Evolutionary conservation across 768 basidiomycete species (phyloP).

Genomic region (Pisolithus microcarpus): DNA sequence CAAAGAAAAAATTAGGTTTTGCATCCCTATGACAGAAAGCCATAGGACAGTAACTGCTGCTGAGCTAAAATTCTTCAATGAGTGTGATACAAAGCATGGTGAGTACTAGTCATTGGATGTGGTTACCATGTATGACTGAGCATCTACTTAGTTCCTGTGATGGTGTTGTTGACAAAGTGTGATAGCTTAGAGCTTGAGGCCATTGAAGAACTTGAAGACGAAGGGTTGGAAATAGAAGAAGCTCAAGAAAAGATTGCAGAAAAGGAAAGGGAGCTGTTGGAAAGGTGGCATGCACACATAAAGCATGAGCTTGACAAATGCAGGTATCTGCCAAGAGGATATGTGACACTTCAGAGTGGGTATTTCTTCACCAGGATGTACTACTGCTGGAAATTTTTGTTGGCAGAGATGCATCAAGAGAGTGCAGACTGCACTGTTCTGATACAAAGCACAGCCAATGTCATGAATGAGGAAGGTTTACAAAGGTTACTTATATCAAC

Average conservation of each 20-base stretch:
- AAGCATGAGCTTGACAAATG: too few species aligned
- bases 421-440: background rate
- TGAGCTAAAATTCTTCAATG: background rate
- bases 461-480: background rate
- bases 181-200: too few species aligned
- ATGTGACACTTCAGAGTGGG: background rate
- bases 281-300: too few species aligned
- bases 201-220: background rate
- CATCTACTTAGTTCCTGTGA: too few species aligned
- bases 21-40: too few species aligned
- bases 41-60: too few species aligned
- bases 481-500: background rate
- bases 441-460: background rate
- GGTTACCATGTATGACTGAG: background rate
- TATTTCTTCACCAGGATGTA: background rate
- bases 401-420: background rate
- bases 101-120: slow-evolving; percentile 33
- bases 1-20: too few species aligned
- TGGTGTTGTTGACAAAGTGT: too few species aligned
- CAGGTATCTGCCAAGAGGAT: background rate
- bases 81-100: background rate
- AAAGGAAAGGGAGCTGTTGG: slow-evolving; percentile 8
- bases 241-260: slow-evolving; percentile 9
- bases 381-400: background rate
- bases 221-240: slow-evolving; percentile 6